Evolutionary conservation across 108 stramenopile genomes (phyloP).

Genomic region (Nannochloropsis gaditana): DNA sequence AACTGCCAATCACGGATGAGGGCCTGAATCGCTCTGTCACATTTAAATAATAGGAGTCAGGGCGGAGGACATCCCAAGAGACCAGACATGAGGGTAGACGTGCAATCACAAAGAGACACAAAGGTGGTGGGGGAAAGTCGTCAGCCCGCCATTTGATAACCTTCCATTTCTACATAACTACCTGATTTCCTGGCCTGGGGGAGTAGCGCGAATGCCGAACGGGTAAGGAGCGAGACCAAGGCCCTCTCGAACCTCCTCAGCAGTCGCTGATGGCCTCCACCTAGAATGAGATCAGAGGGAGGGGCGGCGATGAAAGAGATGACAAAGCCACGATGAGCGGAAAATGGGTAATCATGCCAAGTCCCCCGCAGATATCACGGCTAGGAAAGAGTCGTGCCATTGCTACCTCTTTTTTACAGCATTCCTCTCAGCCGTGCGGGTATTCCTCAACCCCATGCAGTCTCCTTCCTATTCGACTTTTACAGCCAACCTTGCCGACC

Average conservation of each 20-base stretch:
- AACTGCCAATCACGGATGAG: conserved; percentile 19
- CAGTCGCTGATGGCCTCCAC: neutral
- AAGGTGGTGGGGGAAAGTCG: too few relatives aligned
- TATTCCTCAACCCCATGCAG: too few relatives aligned
- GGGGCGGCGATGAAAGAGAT: neutral
- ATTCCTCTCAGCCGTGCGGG: too few relatives aligned
- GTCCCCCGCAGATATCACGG: too few relatives aligned
- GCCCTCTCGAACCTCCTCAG: neutral
- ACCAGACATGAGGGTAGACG: too few relatives aligned
- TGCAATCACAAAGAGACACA: too few relatives aligned
- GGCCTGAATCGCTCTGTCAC: neutral
- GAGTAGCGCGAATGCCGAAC: conserved; percentile 1
- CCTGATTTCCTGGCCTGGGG: neutral
- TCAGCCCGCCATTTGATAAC: too few relatives aligned
- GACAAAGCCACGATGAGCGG: neutral
- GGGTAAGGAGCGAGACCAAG: neutral
- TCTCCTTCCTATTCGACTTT: too few relatives aligned
- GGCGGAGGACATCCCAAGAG: too few relatives aligned
- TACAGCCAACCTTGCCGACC: neutral
- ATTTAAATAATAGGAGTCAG: neutral
- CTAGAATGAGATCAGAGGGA: neutral
- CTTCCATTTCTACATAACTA: neutral
- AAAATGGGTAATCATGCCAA: too few relatives aligned
- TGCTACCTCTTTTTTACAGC: too few relatives aligned
- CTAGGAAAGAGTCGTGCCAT: too few relatives aligned